Percentiles rank a stretch among this genome's conserved stretches.
Evolutionary conservation across 331 rosid genomes (phyloP).

Genomic region (Stylosanthes scabra): DNA sequence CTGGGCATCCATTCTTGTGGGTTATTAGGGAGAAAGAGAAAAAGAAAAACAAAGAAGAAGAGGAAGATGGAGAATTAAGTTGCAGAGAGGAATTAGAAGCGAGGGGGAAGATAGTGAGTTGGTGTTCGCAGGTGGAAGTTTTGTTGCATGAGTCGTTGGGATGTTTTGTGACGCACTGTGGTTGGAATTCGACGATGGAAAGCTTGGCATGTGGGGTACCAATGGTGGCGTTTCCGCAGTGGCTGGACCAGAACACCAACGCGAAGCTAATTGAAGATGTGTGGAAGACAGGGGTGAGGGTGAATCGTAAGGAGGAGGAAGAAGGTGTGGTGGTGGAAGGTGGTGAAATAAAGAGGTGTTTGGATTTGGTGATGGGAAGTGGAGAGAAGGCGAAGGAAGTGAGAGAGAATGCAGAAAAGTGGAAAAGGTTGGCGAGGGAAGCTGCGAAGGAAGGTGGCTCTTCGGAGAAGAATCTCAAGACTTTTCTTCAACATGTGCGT

Average conservation of each 20-base stretch:
- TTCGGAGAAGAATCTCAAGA: slow-evolving; percentile 21
- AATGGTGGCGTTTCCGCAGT: slow-evolving; percentile 55
- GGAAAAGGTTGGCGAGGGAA: slow-evolving; percentile 46
- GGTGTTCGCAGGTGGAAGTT: slow-evolving; percentile 58
- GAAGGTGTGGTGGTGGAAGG: slow-evolving; percentile 47
- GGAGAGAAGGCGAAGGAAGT: slow-evolving; percentile 39
- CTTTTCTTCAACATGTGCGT: slow-evolving; percentile 32
- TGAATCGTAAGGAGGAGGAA: background rate
- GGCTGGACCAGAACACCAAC: slow-evolving; percentile 55
- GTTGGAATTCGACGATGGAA: slow-evolving; percentile 59
- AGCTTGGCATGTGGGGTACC: slow-evolving; percentile 58
- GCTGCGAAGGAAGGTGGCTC: slow-evolving; percentile 47
- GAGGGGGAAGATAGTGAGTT: slow-evolving; percentile 44
- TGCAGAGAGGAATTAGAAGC: slow-evolving; percentile 35
- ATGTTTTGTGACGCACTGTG: slow-evolving; percentile 59
- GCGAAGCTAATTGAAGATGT: slow-evolving; percentile 54
- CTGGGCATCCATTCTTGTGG: slow-evolving; percentile 58
- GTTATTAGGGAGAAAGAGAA: slow-evolving; percentile 29
- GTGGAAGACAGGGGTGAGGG: slow-evolving; percentile 60
- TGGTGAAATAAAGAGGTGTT: slow-evolving; percentile 53
- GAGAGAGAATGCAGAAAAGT: slow-evolving; percentile 48
- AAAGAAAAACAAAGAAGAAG: background rate
- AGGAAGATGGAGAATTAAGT: slow-evolving; percentile 21
- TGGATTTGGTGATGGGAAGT: slow-evolving; percentile 47
- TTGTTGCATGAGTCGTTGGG: slow-evolving; percentile 42